Evolutionary conservation across 768 basidiomycete species (phyloP), one percentile per base, ranked within the genome.

Genomic region (Naganishia onofrii): DNA sequence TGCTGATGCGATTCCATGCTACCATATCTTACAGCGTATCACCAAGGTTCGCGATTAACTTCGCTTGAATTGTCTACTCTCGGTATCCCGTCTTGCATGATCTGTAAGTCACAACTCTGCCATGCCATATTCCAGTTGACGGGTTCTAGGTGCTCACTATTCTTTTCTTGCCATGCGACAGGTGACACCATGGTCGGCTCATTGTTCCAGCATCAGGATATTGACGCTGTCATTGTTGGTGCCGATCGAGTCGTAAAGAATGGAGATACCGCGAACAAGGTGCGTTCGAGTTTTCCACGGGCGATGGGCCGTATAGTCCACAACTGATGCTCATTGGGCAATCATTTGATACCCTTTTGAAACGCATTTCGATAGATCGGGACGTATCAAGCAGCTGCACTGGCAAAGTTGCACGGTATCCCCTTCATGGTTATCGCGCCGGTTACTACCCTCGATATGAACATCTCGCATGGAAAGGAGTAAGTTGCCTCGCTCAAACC

Each of bases 251-350:
- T 98, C 73, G 91, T 92, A 1, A 86, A 83, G 78, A 97, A 98
- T 76, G 95, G 95, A 4, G 95, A 97, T 82, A 97, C 95, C 0
- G 95, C 95, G 19, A 98, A 98, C 85, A 98, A 98, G 84, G 87
- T 86, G 69, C 31, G 80, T 75, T 12, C 26, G 2, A 15, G 15
- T n/a, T 28, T 34, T 23, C 32, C 7, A 55, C 19, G n/a, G 1
- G 28, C 56, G 36, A 28, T 48, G 10, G 26, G 31, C 42, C 36
- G 29, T 66, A 55, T 19, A 66, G 28, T 32, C 17, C 36, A 36
- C n/a, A 31, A 12, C 26, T 67, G 17, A 32, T 31, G 26, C n/a
- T 51, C 23, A 34, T 34, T 15, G 56, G 29, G 48, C 34, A 29
- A n/a, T 55, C n/a, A 38, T 36, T 36, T 56, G 13, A 63, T 9